Base-by-base conservation (phyloP, 441 rosid species). In the Pelargonium citronellum region DNA sequence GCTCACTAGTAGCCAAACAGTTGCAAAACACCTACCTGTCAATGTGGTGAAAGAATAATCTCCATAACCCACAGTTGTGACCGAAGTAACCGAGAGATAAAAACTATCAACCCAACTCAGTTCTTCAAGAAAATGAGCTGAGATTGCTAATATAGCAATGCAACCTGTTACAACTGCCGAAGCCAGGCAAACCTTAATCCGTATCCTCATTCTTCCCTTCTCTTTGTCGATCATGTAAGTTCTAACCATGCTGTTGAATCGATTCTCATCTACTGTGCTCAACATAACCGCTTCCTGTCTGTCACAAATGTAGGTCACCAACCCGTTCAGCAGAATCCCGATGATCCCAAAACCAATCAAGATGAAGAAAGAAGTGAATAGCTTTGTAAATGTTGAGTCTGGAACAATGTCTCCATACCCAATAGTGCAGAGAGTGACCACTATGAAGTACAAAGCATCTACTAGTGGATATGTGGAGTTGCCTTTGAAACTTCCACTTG, bases 391-490 rank as follows among this genome's bases (percentile, higher is more conserved):
- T 13, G 85, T 75, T 1, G 87, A 61, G 70, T 89, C 81, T 0
- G 95, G 91, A 53, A 85, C 84, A 15, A 89, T 87, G 47, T 89
- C 95, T 0, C 91, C 95, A 39, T 80, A 89, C 0, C 95, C 95
- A 11, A 89, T 89, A 0, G 91, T 87, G 77, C 95, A 87, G 11
- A 87, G 86, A 0, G 95, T 87, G 13, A 87, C 95, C 51, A 86
- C 86, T 5, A 83, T 76, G 78, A 83, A 89, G 73, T 89, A 89
- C 67, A 89, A 62, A 12, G 87, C 91, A 66, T 89, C 95, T 2
- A 89, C 83, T 0, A 81, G 84, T 67, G 68, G 81, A 67, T 49
- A 46, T 11, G 91, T 89, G 44, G 69, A 16, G 0, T 53, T 70
- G 1, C 86, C 90, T 49, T 76, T 83, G 79, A 86, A 89, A 15